Conservation (phyloP, 2,329 filamentous ascomycete species). For the Myriosclerotinia scirpicola region DNA sequence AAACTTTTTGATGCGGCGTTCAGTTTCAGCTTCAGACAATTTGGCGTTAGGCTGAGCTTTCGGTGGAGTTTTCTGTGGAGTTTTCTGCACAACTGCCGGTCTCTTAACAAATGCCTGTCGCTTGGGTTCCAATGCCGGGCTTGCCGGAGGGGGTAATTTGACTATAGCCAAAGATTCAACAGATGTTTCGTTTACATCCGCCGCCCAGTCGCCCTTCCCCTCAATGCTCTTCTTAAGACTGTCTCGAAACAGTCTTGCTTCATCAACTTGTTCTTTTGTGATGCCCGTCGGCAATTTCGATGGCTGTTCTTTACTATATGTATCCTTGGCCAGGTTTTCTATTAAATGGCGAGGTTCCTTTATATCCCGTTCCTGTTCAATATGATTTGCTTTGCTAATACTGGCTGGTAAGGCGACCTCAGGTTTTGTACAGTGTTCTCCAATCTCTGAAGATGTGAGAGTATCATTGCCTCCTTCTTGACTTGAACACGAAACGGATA, state of each 20-base stretch:
- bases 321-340: neutral
- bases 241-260: too few relatives aligned
- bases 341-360: neutral
- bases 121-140: conserved; percentile 7
- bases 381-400: neutral
- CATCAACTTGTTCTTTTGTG: conserved; percentile 30
- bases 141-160: neutral
- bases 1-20: conserved; percentile 25
- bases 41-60: neutral
- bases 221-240: too few relatives aligned
- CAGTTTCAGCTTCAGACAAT: neutral
- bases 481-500: neutral
- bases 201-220: conserved; percentile 24
- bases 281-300: conserved; percentile 25
- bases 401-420: neutral
- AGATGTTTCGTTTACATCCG: conserved; percentile 24
- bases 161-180: neutral
- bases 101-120: too few relatives aligned
- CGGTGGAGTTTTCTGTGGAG: neutral
- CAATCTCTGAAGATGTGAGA: neutral
- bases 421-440: neutral
- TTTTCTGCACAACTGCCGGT: too few relatives aligned
- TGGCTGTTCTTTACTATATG: neutral
- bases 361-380: too few relatives aligned
- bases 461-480: neutral